Evolutionary conservation across 495 filamentous ascomycete genomes (phyloP).

Genomic region (Daldinia childiae): DNA sequence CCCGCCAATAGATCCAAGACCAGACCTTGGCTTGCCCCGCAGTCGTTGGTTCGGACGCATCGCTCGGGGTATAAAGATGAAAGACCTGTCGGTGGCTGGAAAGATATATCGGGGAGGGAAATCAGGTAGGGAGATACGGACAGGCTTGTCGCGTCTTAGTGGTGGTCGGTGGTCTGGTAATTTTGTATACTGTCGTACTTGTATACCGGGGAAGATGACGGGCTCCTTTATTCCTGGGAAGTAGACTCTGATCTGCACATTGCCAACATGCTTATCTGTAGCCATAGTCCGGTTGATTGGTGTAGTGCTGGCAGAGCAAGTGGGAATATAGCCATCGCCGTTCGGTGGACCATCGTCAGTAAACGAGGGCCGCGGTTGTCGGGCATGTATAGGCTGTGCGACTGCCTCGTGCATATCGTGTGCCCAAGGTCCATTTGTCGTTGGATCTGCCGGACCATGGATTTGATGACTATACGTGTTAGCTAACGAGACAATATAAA

Average conservation of each 20-base stretch:
- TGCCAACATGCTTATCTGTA: slow-evolving; percentile 71
- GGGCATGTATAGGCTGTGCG: slow-evolving; percentile 55
- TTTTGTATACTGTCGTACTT: slow-evolving; percentile 86
- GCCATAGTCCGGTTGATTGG: slow-evolving; percentile 68
- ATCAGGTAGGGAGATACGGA: slow-evolving; percentile 89
- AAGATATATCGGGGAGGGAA: slow-evolving; percentile 85
- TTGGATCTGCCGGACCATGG: slow-evolving; percentile 60
- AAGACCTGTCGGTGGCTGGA: slow-evolving; percentile 86
- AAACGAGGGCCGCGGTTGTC: slow-evolving; percentile 49
- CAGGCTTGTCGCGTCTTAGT: slow-evolving; percentile 94
- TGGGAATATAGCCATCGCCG: slow-evolving; percentile 57
- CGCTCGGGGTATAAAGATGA: slow-evolving; percentile 97
- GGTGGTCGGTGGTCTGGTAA: slow-evolving; percentile 95
- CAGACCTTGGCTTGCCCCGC: slow-evolving; percentile 75
- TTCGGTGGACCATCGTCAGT: slow-evolving; percentile 56
- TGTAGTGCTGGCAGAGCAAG: slow-evolving; percentile 52
- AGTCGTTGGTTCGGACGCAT: slow-evolving; percentile 88
- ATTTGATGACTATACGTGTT: slow-evolving; percentile 54
- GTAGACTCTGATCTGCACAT: slow-evolving; percentile 82
- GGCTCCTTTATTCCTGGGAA: slow-evolving; percentile 77
- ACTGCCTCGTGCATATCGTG: slow-evolving; percentile 96
- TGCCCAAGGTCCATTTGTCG: slow-evolving; percentile 80
- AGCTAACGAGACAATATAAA: slow-evolving; percentile 31
- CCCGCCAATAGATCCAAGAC: slow-evolving; percentile 70
- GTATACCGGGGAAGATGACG: slow-evolving; percentile 73